phyloP scores from a whole-genome alignment of 805 yeast species.

The Metschnikowia lochheadii region DNA sequence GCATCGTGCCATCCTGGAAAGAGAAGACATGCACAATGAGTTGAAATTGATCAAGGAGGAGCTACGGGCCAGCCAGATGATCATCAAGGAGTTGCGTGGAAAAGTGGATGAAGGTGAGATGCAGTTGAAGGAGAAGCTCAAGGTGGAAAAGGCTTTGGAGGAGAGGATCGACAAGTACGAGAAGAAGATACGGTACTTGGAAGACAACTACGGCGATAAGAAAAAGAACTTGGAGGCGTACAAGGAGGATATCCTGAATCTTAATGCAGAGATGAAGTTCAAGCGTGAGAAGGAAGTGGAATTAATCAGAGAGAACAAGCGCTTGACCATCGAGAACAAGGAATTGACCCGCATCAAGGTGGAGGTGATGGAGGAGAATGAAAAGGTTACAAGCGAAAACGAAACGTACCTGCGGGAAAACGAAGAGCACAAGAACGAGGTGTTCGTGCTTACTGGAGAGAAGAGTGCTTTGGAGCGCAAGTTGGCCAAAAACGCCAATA shows the following conservation, averaged over 20 bases:
- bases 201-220: constrained; percentile 23
- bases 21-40: constrained; percentile 55
- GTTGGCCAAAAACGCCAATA: constrained; percentile 36
- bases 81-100: constrained; percentile 42
- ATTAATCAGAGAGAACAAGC: constrained; percentile 59
- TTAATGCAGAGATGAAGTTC: constrained; percentile 51
- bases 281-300: constrained; percentile 63
- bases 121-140: constrained; percentile 23
- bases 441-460: constrained; percentile 32
- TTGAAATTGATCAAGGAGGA: constrained; percentile 50
- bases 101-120: constrained; percentile 25
- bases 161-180: constrained; percentile 19
- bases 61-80: constrained; percentile 49
- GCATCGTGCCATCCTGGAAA: constrained; percentile 43
- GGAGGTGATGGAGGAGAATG: constrained; percentile 30
- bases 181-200: constrained; percentile 22
- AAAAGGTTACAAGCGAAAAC: constrained; percentile 38
- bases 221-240: constrained; percentile 24
- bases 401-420: constrained; percentile 33
- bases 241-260: constrained; percentile 48
- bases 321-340: constrained; percentile 56
- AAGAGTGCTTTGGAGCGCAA: constrained; percentile 34
- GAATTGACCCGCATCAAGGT: constrained; percentile 30
- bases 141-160: constrained; percentile 6
- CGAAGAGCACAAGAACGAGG: constrained; percentile 25